Evolutionary conservation across 148 eudicot genomes (phyloP), one percentile per base, ranked within the genome.

Genomic region (Chenopodium quinoa): DNA sequence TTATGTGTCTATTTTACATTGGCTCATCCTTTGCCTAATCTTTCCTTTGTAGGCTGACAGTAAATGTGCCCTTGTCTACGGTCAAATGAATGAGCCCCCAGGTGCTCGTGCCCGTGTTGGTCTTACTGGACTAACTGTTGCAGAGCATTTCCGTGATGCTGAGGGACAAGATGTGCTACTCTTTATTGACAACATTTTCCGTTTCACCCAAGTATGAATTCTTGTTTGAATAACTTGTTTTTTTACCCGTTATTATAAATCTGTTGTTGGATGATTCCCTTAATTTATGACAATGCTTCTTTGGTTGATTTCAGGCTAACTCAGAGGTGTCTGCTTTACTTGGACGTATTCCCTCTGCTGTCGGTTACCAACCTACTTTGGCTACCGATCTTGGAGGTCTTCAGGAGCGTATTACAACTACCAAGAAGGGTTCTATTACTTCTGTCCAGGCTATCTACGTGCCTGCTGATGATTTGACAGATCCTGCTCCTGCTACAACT

Each of bases 81-180:
- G 98, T 75, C 98, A 95, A 91, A 95, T 93, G 98, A 95, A 93
- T 71, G 98, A 93, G 90, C 98, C 97, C 82, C 97, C 97, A 72
- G 98, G 97, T 92, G 98, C 98, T 44, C 98, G 97, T 91, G 97
- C 97, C 78, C 97, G 97, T 92, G 98, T 93, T 86, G 98, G 98
- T 72, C 97, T 94, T 74, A 94, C 98, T 77, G 98, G 98, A 75
- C 85, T 94, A 90, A 94, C 98, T 82, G 97, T 93, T 65, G 94
- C 94, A 48, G 97, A 93, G 83, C 94, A 93, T 73, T 93, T 93
- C 84, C 87, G 97, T 87, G 98, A 95, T 82, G 98, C 97, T 80
- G 98, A 95, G 80, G 98, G 98, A 56, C 98, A 95, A 79, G 97
- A 95, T 86, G 98, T 93, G 92, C 86, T 95, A 79, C 97, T 95